These are phyloP conservation scores for Phytopythium mirpurense DNA, from an alignment of 352 stramenopile species.

Conservation along the genomic window DNA sequence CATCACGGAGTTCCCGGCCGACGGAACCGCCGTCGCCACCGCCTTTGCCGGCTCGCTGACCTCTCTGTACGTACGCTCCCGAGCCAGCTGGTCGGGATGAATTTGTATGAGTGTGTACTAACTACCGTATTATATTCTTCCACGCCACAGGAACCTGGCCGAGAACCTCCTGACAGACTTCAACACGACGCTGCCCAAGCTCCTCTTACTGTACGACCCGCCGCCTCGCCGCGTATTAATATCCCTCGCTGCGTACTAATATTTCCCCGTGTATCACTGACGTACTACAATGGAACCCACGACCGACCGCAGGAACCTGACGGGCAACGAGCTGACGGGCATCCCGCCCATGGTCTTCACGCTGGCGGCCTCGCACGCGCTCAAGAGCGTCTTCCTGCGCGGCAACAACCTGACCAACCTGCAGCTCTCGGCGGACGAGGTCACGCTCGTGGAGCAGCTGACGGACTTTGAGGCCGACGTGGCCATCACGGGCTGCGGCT, in stretches of 20 bases:
- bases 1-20: constrained; percentile 32
- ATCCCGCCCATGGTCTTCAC: constrained; percentile 43
- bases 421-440: constrained; percentile 29
- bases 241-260: too few relatives aligned
- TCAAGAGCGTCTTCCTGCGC: constrained; percentile 43
- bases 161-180: constrained; percentile 44
- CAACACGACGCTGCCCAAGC: constrained; percentile 19
- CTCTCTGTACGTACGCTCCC: constrained; percentile 6
- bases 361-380: constrained; percentile 24
- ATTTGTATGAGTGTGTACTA: background rate
- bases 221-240: too few relatives aligned
- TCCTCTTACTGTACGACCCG: constrained; percentile 20
- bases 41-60: constrained; percentile 24
- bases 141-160: constrained; percentile 26
- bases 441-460: constrained; percentile 35
- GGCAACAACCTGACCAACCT: constrained; percentile 58
- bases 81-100: too few relatives aligned
- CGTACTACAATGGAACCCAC: too few relatives aligned
- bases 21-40: constrained; percentile 22
- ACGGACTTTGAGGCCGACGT: constrained; percentile 38
- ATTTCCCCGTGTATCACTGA: too few relatives aligned
- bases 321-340: constrained; percentile 32
- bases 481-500: constrained; percentile 25
- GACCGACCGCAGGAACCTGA: constrained; percentile 38
- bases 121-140: too few relatives aligned